Evolutionary conservation across 75 land plant genomes (phyloP).

Genomic region (Pinus albicaulis): DNA sequence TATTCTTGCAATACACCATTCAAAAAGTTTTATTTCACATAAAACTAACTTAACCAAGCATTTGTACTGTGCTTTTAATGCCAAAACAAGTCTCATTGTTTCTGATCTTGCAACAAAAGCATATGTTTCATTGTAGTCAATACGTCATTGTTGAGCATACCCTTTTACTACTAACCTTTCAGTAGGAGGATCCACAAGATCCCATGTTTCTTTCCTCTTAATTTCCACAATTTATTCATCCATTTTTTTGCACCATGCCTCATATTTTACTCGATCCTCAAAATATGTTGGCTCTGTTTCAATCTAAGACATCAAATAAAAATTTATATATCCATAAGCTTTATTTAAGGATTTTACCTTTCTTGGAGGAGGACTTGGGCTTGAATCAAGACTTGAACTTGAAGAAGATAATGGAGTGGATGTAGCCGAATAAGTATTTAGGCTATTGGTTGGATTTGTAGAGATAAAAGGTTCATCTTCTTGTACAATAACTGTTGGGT

Average conservation of each 20-base stretch:
- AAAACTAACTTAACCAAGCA: conserved; percentile 2
- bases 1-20: conserved; percentile 7
- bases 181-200: neutral
- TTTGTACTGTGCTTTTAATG: conserved; percentile 9
- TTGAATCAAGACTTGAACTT: neutral
- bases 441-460: neutral
- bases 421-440: neutral
- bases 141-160: neutral
- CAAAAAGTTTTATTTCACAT: conserved; percentile 15
- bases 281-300: neutral
- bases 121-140: conserved; percentile 18
- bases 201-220: no score
- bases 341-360: neutral
- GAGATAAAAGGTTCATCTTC: neutral
- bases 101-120: neutral
- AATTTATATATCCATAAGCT: neutral
- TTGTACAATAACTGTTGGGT: neutral
- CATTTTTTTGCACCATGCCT: neutral
- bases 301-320: neutral
- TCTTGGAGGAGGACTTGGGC: neutral
- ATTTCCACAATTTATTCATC: no score
- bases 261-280: conserved; percentile 2
- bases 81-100: conserved; percentile 4
- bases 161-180: conserved; percentile 12
- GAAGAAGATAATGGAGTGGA: neutral